Conservation (phyloP, 1,139 yeast species). For the Hemisphaericaspora lyxosophila region DNA sequence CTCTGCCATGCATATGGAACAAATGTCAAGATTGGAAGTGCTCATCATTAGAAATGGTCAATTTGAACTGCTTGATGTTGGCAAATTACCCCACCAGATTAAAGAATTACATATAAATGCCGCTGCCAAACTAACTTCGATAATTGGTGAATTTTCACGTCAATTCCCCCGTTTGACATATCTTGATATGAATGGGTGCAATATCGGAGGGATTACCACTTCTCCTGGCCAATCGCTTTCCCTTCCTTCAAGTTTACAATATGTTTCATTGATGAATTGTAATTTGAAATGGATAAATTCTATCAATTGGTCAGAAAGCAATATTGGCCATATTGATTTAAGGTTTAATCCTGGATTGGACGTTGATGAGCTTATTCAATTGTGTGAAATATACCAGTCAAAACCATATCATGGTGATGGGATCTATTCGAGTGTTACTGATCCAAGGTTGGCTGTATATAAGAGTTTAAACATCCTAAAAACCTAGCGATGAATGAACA, state of each 20-base stretch:
- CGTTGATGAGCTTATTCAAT: background rate
- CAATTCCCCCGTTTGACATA: background rate
- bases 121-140: background rate
- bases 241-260: background rate
- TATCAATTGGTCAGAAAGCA: background rate
- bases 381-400: background rate
- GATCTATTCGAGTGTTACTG: background rate
- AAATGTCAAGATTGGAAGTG: background rate
- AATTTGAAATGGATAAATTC: background rate
- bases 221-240: background rate
- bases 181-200: background rate
- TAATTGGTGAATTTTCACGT: background rate
- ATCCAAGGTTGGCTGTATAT: background rate
- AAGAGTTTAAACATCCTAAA: background rate
- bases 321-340: slow-evolving; percentile 1
- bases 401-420: background rate
- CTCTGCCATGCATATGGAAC: background rate
- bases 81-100: background rate
- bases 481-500: background rate
- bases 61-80: background rate
- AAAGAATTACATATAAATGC: background rate
- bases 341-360: background rate
- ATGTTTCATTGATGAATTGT: background rate
- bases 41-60: background rate
- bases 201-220: background rate